These are phyloP conservation scores for Claviceps africana DNA, from an alignment of 2,329 filamentous ascomycete species.

Conservation along the genomic window DNA sequence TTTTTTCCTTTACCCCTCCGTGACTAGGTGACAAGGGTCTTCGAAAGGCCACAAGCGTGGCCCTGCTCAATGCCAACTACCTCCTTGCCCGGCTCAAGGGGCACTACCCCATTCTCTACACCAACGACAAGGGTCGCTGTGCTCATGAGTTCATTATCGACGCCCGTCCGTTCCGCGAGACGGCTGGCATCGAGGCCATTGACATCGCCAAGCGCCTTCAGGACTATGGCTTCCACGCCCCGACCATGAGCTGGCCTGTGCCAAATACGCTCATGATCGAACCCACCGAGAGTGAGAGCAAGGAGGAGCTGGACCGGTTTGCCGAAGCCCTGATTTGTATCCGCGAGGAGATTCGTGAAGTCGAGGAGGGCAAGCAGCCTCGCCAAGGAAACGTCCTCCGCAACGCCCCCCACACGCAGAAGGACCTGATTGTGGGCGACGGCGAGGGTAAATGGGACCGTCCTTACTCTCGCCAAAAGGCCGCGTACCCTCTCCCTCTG, in stretches of 20 bases:
- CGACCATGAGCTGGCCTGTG: constrained; percentile 95
- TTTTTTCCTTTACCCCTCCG: background rate
- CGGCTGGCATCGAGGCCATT: constrained; percentile 74
- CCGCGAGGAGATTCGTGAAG: constrained; percentile 65
- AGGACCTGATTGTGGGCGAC: constrained; percentile 55
- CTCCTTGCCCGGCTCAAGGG: constrained; percentile 75
- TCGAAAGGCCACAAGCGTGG: constrained; percentile 80
- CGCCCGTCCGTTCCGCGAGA: constrained; percentile 68
- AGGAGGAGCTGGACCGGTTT: constrained; percentile 86
- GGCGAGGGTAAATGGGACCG: constrained; percentile 55
- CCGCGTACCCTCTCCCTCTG: constrained; percentile 73
- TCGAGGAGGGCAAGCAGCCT: constrained; percentile 68
- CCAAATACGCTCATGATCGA: constrained; percentile 96
- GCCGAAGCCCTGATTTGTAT: constrained; percentile 82
- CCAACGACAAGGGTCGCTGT: constrained; percentile 74
- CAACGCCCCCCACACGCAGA: constrained; percentile 74
- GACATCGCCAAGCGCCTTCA: constrained; percentile 94
- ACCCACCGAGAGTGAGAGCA: constrained; percentile 85
- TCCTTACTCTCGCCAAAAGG: constrained; percentile 66
- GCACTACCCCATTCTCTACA: constrained; percentile 87
- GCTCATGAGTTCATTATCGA: constrained; percentile 97
- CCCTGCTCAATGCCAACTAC: constrained; percentile 94
- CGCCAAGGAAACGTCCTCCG: constrained; percentile 72
- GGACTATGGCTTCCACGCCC: constrained; percentile 94
- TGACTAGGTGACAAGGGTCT: constrained; percentile 45